Evolutionary conservation across 768 basidiomycete species (phyloP).

Genomic region (Holtermannia corniformis): DNA sequence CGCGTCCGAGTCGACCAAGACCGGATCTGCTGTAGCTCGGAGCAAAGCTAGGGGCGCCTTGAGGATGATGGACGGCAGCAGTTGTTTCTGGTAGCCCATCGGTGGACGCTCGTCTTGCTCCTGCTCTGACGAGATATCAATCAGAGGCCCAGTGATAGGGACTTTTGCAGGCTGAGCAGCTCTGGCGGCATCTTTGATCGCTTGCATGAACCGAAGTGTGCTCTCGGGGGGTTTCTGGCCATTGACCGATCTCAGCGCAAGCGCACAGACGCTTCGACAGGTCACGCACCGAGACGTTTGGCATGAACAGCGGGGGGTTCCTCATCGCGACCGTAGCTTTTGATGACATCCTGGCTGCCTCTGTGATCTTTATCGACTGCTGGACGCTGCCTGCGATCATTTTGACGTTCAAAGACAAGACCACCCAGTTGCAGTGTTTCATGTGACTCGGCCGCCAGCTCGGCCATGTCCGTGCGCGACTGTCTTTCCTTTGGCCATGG

Average conservation of each 20-base stretch:
- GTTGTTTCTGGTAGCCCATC: no score
- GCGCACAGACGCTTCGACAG: not conserved
- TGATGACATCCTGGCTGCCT: not conserved
- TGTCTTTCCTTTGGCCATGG: no score
- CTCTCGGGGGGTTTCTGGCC: not conserved
- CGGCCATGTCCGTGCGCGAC: no score
- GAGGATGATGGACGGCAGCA: no score
- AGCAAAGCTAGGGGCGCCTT: not conserved
- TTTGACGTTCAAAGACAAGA: no score
- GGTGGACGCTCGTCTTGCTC: not conserved
- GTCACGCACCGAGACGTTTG: not conserved
- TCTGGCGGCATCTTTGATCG: not conserved
- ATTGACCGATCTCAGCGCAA: not conserved
- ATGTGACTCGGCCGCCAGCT: no score
- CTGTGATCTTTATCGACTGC: not conserved
- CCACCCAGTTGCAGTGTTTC: no score
- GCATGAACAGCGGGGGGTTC: not conserved
- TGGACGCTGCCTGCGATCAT: no score
- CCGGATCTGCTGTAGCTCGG: not conserved
- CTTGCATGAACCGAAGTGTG: not conserved
- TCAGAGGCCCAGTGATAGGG: not conserved
- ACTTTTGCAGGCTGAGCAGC: not conserved
- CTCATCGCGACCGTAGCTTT: not conserved
- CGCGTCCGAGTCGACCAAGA: no score
- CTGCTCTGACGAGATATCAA: not conserved